Conservation (phyloP, 768 basidiomycete species). For the Kwoniella shandongensis region DNA sequence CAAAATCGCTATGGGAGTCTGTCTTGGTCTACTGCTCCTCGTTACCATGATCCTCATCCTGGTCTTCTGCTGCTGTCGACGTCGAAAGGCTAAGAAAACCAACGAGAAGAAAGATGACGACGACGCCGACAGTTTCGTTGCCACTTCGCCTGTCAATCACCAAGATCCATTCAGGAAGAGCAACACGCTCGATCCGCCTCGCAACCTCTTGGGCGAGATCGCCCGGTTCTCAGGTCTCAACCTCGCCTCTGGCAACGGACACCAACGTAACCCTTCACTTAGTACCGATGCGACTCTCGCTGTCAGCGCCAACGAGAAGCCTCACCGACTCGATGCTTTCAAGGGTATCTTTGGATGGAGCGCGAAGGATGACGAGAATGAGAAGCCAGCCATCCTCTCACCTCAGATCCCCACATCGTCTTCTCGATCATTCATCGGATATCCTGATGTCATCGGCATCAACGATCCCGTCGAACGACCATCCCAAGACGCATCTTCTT, state of each 20-base stretch:
- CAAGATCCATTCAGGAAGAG: conserved; percentile 39
- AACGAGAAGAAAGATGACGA: conserved; percentile 29
- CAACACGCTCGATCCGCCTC: conserved; percentile 28
- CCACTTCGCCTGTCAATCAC: conserved; percentile 37
- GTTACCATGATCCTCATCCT: conserved; percentile 40
- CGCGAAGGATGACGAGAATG: conserved; percentile 16
- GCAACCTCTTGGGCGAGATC: conserved; percentile 42
- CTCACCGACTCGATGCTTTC: conserved; percentile 43
- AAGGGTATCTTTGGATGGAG: conserved; percentile 48
- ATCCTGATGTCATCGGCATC: conserved; percentile 50
- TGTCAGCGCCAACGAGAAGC: conserved; percentile 24
- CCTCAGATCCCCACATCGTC: conserved; percentile 22
- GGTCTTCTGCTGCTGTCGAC: conserved; percentile 46
- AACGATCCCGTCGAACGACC: conserved; percentile 37
- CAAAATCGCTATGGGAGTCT: conserved; percentile 51
- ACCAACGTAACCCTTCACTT: conserved; percentile 12
- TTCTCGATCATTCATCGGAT: conserved; percentile 32
- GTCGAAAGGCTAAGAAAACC: conserved; percentile 25
- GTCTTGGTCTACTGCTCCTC: conserved; percentile 42
- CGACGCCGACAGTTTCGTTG: conserved; percentile 48
- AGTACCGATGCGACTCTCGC: conserved; percentile 27
- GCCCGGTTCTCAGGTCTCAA: conserved; percentile 40
- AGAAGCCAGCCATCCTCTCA: conserved; percentile 16
- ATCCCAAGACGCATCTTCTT: conserved; percentile 43
- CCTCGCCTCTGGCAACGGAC: conserved; percentile 17